Evolutionary conservation across 768 basidiomycete species (phyloP), one percentile per base, ranked within the genome.

Genomic region (Leccinum longicurvipes): DNA sequence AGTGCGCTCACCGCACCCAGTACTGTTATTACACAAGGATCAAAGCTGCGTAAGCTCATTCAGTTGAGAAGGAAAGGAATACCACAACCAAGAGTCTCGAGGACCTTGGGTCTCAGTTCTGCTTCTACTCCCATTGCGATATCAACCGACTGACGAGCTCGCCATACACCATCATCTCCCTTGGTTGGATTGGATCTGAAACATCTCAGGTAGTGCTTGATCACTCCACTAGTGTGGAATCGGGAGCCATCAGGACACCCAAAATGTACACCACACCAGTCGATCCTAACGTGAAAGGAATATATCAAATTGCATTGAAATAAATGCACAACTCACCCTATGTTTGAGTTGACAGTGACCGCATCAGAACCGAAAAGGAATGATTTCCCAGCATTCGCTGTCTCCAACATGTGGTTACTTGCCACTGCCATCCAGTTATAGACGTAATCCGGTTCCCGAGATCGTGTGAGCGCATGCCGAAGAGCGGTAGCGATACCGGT

Each of bases 181-280:
- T 62, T 65, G 28, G 51, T 23, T 12, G 67, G 59, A 34, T 68
- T 68, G 17, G 67, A 63, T 47, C 49, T 56, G 46, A 67, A 70
- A n/a, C 62, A 57, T 28, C 68, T 57, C 8, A 68, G 17, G 44
- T 65, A 68, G 23, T 46, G 51, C 24, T 60, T 70, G 23, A 27
- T 31, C 17, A 56, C 32, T 29, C 64, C 62, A 24, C 21, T 12
- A 6, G 66, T 60, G 23, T 58, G 52, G 28, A 63, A 65, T 44
- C 54, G 58, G 10, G 64, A 58, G 15, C 55, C 50, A 28, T 66
- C 56, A 3, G 58, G 53, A 54, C 49, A 60, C 14, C 65, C 65
- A 34, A 67, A 67, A n/a, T 67, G 54, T 12, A 53, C 57, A 27
- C 55, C 36, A n/a, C 55, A 45, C 65, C 67, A 67, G 32, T 68